A percentile compares a stretch with the other conserved stretches of the same genome.
Conservation (phyloP, 192 early-diverging fungal species). For the Obelidium mucronatum region DNA sequence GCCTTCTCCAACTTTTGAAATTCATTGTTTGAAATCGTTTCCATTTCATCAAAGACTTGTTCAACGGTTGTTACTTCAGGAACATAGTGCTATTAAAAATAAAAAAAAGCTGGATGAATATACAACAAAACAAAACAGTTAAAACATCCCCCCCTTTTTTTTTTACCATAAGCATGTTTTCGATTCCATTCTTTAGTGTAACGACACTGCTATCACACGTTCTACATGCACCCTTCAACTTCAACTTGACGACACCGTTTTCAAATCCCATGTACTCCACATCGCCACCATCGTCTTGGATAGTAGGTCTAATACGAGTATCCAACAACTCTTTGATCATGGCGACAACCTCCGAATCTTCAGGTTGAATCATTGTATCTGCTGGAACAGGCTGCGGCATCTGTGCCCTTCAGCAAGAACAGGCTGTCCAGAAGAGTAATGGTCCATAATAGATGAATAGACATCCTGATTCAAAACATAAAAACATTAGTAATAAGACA, state of each 20-base stretch:
- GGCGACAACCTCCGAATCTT: slow-evolving; percentile 91
- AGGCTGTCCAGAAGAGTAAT: slow-evolving; percentile 84
- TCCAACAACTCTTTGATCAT: slow-evolving; percentile 99
- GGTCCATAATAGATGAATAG: slow-evolving; percentile 92
- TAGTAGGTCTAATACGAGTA: slow-evolving; percentile 91
- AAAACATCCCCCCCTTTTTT: not conserved
- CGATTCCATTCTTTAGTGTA: slow-evolving; percentile 98
- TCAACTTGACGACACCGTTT: slow-evolving; percentile 86
- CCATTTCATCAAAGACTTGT: slow-evolving; percentile 88
- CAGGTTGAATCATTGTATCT: slow-evolving; percentile 72
- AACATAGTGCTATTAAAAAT: slow-evolving; percentile 78
- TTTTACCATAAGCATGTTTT: slow-evolving; percentile 92
- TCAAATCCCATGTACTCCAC: slow-evolving; percentile 91
- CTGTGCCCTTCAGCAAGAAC: slow-evolving; percentile 59
- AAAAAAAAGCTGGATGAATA: not conserved
- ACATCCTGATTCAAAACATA: slow-evolving; percentile 63
- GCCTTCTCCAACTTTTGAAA: slow-evolving; percentile 86
- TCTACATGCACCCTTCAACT: slow-evolving; percentile 94
- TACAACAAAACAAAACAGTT: not conserved
- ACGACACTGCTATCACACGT: slow-evolving; percentile 89
- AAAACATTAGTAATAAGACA: not conserved
- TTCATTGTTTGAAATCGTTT: slow-evolving; percentile 78
- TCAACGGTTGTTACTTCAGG: slow-evolving; percentile 88
- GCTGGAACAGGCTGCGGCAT: slow-evolving; percentile 41
- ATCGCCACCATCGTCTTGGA: slow-evolving; percentile 99